Evolutionary conservation across 2,329 filamentous ascomycete genomes (phyloP).

Genomic region (Cladosporium sp.): DNA sequence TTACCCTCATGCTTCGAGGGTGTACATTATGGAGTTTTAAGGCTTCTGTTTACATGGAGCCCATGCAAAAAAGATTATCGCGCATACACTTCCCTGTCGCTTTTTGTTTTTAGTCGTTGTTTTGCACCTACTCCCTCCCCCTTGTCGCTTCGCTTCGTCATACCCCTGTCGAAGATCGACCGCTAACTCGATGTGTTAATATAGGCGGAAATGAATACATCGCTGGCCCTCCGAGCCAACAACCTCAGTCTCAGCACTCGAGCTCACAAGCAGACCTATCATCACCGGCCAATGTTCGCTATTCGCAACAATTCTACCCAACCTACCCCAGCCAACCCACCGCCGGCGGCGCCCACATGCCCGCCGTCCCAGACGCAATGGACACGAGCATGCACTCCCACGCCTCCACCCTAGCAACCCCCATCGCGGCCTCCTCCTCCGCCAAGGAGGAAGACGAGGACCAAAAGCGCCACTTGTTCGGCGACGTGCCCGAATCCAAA

Average conservation of each 20-base stretch:
- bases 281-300: slow-evolving; percentile 64
- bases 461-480: slow-evolving; percentile 69
- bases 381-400: slow-evolving; percentile 36
- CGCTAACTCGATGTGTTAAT: slow-evolving; percentile 41
- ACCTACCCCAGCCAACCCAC: slow-evolving; percentile 59
- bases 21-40: slow-evolving; percentile 13
- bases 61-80: slow-evolving; percentile 3
- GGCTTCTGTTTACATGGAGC: slow-evolving; percentile 23
- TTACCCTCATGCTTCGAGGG: slow-evolving; percentile 23
- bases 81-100: slow-evolving; percentile 24
- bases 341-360: slow-evolving; percentile 57
- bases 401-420: slow-evolving; percentile 29
- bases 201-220: slow-evolving; percentile 55
- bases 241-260: slow-evolving; percentile 60
- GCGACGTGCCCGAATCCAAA: slow-evolving; percentile 82
- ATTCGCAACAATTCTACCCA: slow-evolving; percentile 72
- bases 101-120: slow-evolving; percentile 27
- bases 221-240: slow-evolving; percentile 60
- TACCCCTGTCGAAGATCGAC: slow-evolving; percentile 27
- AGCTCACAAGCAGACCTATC: slow-evolving; percentile 47
- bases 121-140: slow-evolving; percentile 19
- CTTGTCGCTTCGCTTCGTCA: slow-evolving; percentile 16
- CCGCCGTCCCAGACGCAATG: slow-evolving; percentile 59
- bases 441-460: slow-evolving; percentile 50
- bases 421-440: slow-evolving; percentile 34